Conservation (phyloP, 176 grass and related monocot genomes). For the Avena eriantha region DNA sequence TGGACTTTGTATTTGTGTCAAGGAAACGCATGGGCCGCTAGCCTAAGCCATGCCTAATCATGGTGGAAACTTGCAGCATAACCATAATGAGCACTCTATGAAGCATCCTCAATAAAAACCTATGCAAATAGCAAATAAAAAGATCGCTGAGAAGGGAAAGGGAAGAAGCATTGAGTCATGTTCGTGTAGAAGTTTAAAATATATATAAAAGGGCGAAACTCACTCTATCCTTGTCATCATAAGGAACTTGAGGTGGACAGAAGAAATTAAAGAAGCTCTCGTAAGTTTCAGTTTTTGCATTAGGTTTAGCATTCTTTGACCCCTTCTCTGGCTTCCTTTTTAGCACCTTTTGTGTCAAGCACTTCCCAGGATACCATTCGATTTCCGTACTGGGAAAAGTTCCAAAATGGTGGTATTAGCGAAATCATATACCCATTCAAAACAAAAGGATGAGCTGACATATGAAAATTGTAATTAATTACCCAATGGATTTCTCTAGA, state of each 20-base stretch:
- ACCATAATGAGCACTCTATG: no score
- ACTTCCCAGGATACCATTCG: slow-evolving; percentile 81
- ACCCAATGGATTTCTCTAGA: slow-evolving; percentile 86
- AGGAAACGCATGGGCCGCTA: no score
- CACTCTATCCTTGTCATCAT: slow-evolving; percentile 75
- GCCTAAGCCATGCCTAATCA: no score
- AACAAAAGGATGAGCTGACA: background rate
- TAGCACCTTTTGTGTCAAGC: slow-evolving; percentile 82
- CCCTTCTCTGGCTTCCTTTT: slow-evolving; percentile 61
- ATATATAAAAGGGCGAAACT: no score
- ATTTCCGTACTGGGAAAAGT: slow-evolving; percentile 63
- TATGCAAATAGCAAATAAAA: no score
- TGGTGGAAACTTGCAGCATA: no score
- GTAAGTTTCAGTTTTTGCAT: slow-evolving; percentile 82
- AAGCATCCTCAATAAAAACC: no score
- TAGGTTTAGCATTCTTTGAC: slow-evolving; percentile 78
- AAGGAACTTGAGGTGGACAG: slow-evolving; percentile 90
- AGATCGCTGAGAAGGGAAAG: no score
- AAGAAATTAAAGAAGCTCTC: slow-evolving; percentile 99
- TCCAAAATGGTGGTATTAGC: background rate
- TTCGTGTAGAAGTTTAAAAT: background rate
- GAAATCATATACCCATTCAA: background rate
- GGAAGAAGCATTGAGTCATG: background rate
- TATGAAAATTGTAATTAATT: background rate
- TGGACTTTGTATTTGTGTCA: no score